Evolutionary conservation across 805 yeast species (phyloP).

Genomic region (Hermanozyma aechmeae): DNA sequence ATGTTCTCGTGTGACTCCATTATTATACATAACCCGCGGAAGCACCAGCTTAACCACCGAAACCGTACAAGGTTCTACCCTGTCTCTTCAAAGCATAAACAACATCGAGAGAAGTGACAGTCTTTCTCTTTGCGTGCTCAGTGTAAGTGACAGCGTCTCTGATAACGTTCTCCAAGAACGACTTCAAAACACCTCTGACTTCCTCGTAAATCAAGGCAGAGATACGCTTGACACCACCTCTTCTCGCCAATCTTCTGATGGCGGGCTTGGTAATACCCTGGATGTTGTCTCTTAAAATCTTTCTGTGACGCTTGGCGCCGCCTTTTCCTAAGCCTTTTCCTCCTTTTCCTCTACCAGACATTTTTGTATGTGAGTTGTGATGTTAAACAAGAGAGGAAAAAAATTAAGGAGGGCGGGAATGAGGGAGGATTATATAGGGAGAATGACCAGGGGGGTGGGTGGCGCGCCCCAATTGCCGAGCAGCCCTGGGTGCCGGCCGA

Average conservation of each 20-base stretch:
- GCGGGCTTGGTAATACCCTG: slow-evolving; percentile 99
- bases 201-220: slow-evolving; percentile 98
- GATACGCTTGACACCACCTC: slow-evolving; percentile 99
- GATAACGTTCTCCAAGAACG: slow-evolving; percentile 93
- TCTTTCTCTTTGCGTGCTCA: slow-evolving; percentile 99
- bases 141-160: slow-evolving; percentile 99
- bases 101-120: slow-evolving; percentile 97
- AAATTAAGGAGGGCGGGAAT: slow-evolving; percentile 5
- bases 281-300: slow-evolving; percentile 97
- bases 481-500: too few relatives aligned
- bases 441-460: slow-evolving; percentile 1
- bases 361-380: too few relatives aligned
- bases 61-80: slow-evolving; percentile 37
- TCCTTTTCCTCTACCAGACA: slow-evolving; percentile 99
- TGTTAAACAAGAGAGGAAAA: too few relatives aligned
- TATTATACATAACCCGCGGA: slow-evolving; percentile 1
- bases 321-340: slow-evolving; percentile 99
- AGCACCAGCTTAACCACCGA: slow-evolving; percentile 3
- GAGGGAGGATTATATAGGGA: slow-evolving; percentile 7
- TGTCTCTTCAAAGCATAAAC: slow-evolving; percentile 99
- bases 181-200: slow-evolving; percentile 93
- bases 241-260: slow-evolving; percentile 99
- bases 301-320: slow-evolving; percentile 99
- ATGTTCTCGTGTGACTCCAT: too few relatives aligned
- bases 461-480: slow-evolving; percentile 1